Base-by-base conservation (phyloP, 1,139 yeast genomes). In the Dujonia santamariae region DNA sequence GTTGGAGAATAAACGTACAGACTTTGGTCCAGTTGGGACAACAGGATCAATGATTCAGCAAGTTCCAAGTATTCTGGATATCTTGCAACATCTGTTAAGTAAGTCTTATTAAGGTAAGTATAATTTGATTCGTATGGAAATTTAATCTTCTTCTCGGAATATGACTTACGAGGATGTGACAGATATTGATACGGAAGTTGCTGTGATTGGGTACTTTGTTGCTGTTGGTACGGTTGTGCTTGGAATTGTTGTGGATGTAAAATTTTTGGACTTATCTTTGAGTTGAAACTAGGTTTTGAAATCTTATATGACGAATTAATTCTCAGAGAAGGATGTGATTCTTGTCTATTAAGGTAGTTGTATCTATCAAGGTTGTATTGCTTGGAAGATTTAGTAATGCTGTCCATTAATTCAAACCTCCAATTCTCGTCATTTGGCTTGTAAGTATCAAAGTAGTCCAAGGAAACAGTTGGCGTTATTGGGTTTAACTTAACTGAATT, bases 81-180 rank as follows among this genome's bases (percentile, higher is more conserved):
- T 42, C 50, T 59, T 39, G 63, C 67, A 29, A 69, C 72, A 45
- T 69, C 75, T 26, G 55, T 63, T 48, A 69, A 51, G 42, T 69
- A 69, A 6, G 74, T 66, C 41, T 63, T 57, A 47, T 67, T 67
- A 47, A 67, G 54, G 46, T 75, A 75, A 13, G 78, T 70, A 47
- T 75, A 75, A 45, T 75, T 73, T 17, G 75, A 70, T 46, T 74
- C 77, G 48, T 68, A 75, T 6, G 80, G 80, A 46, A 72, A 75
- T 48, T 73, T 69, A 32, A 72, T 66, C 43, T 66, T 66, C 34
- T 66, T 54, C 39, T 63, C 70, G 24, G 50, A 46, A 25, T 31
- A 31, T 7, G 37, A 25, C 12, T 33, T 33, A 20, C 28, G 32
- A 18, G 19, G n/a, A n/a, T n/a, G n/a, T n/a, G n/a, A n/a, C n/a